phyloP scores from a whole-genome alignment of 1,284 basidiomycete species.

The Wolfiporia cocos region DNA sequence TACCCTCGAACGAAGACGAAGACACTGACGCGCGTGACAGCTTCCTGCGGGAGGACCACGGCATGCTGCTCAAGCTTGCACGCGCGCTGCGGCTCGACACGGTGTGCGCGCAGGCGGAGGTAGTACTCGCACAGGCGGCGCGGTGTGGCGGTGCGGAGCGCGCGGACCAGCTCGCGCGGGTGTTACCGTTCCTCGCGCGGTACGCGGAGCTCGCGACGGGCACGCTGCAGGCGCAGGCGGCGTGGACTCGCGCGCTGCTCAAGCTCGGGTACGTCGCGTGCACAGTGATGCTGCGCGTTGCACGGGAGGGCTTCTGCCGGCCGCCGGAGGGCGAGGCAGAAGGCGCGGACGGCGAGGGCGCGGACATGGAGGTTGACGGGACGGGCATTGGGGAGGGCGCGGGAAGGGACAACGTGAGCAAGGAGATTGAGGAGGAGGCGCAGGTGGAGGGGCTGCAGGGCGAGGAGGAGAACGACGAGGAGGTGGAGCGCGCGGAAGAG shows the following conservation, averaged over 20 bases:
- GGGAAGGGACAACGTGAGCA: slow-evolving; percentile 84
- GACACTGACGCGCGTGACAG: slow-evolving; percentile 19
- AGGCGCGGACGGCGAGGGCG: slow-evolving; percentile 43
- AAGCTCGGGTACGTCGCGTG: slow-evolving; percentile 82
- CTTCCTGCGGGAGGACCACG: slow-evolving; percentile 24
- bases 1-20: too few relatives aligned
- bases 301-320: slow-evolving; percentile 89
- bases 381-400: slow-evolving; percentile 84
- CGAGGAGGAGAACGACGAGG: slow-evolving; percentile 54
- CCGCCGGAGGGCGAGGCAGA: slow-evolving; percentile 63
- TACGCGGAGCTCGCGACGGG: slow-evolving; percentile 50
- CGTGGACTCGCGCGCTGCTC: slow-evolving; percentile 78
- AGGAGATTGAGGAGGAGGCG: slow-evolving; percentile 92
- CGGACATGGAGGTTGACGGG: slow-evolving; percentile 56
- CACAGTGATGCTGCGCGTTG: slow-evolving; percentile 69
- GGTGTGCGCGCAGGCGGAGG: slow-evolving; percentile 32
- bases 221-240: slow-evolving; percentile 46
- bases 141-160: slow-evolving; percentile 21
- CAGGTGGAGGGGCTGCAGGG: slow-evolving; percentile 92
- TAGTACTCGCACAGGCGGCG: slow-evolving; percentile 28
- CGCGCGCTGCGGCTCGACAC: slow-evolving; percentile 26
- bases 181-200: slow-evolving; percentile 61
- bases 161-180: slow-evolving; percentile 29
- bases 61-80: slow-evolving; percentile 18
- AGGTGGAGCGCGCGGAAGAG: slow-evolving; percentile 51